Evolutionary conservation across 2,329 filamentous ascomycete species (phyloP).

Genomic region (Botrytis porri): DNA sequence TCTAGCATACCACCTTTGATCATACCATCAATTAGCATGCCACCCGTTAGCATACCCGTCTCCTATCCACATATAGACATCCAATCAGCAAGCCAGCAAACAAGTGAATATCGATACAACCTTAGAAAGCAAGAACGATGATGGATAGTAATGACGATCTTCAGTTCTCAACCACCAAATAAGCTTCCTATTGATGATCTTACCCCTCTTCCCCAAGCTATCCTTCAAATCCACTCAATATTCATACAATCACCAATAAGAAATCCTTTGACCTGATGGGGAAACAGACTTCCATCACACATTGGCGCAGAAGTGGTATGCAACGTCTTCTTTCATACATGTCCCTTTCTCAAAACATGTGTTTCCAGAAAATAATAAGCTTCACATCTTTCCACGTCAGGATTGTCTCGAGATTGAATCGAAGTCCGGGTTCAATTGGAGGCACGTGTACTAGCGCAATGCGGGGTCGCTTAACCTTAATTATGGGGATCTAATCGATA

Average conservation of each 20-base stretch:
- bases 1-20: not conserved
- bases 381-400: not conserved
- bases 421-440: not conserved
- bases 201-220: not conserved
- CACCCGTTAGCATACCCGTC: not conserved
- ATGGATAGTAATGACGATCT: not conserved
- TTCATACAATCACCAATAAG: not conserved
- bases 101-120: not conserved
- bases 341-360: not conserved
- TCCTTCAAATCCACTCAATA: not conserved
- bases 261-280: not conserved
- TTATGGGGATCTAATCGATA: not conserved
- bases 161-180: not conserved
- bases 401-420: not conserved
- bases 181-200: not conserved
- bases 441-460: constrained; percentile 11
- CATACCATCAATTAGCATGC: not conserved
- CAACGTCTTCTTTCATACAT: not conserved
- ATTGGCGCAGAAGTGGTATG: not conserved
- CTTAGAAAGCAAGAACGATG: not conserved
- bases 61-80: not conserved
- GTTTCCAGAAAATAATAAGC: not conserved
- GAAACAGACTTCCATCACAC: not conserved
- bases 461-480: constrained; percentile 12
- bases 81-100: not conserved